phyloP scores from a whole-genome alignment of 371 early-diverging fungal species.

The Zychaea mexicana region DNA sequence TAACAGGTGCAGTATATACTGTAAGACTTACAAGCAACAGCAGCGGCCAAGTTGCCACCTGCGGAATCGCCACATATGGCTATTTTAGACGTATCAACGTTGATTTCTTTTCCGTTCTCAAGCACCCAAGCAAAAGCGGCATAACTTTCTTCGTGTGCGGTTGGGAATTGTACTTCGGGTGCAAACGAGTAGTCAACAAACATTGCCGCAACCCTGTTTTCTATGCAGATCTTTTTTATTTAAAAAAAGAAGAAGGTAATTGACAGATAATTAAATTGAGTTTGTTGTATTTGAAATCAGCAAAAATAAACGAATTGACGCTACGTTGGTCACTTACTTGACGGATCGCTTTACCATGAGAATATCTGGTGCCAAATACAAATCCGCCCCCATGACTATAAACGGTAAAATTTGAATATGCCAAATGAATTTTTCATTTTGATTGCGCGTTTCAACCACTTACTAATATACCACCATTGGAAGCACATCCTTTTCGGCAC shows the following conservation, averaged over 20 bases:
- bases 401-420: too few relatives aligned
- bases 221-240: not conserved
- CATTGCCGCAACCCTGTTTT: constrained; percentile 9
- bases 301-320: too few relatives aligned
- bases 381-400: constrained; percentile 2
- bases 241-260: too few relatives aligned
- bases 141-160: constrained; percentile 32
- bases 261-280: too few relatives aligned
- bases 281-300: too few relatives aligned
- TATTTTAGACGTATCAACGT: constrained; percentile 17
- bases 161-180: constrained; percentile 31
- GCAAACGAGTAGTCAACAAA: constrained; percentile 29
- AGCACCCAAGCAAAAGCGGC: constrained; percentile 25
- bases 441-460: not conserved
- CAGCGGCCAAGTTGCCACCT: constrained; percentile 24
- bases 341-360: constrained; percentile 15
- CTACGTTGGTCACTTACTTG: constrained; percentile 21
- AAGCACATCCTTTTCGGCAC: constrained; percentile 13
- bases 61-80: constrained; percentile 26
- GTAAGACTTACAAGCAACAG: constrained; percentile 6
- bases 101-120: constrained; percentile 5
- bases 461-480: constrained; percentile 16
- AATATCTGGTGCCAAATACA: constrained; percentile 20
- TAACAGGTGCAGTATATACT: too few relatives aligned
- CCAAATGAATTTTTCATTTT: not conserved